A percentile compares a stretch with the other conserved stretches of the same genome.
These are phyloP conservation scores for Rhododendron molle DNA, from an alignment of 148 eudicot genomes.

Conservation along the genomic window DNA sequence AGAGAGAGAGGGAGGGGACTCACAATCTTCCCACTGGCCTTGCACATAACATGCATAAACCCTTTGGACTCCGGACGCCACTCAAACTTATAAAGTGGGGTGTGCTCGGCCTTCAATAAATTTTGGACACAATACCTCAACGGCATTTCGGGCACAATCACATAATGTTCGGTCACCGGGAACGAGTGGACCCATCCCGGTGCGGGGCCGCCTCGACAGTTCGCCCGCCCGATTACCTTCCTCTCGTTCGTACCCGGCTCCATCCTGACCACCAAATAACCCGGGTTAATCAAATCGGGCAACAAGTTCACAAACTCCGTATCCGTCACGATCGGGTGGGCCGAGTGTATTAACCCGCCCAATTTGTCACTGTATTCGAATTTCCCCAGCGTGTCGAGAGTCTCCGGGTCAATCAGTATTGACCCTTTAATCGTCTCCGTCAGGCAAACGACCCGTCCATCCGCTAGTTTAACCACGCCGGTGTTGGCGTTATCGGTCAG, in stretches of 20 bases:
- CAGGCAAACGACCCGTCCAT: conserved; percentile 83
- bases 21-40: conserved; percentile 78
- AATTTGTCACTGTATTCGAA: conserved; percentile 68
- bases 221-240: conserved; percentile 70
- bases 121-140: conserved; percentile 77
- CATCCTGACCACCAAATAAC: conserved; percentile 84
- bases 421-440: conserved; percentile 96
- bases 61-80: conserved; percentile 92
- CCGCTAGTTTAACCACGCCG: conserved; percentile 75
- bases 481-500: conserved; percentile 93
- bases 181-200: conserved; percentile 99
- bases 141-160: conserved; percentile 95
- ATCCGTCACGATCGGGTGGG: conserved; percentile 87
- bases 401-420: conserved; percentile 65
- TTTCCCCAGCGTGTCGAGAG: conserved; percentile 72
- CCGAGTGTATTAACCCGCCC: conserved; percentile 81
- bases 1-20: conserved; percentile 22
- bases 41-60: conserved; percentile 87
- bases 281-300: conserved; percentile 84
- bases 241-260: conserved; percentile 70
- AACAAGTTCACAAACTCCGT: conserved; percentile 62
- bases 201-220: conserved; percentile 74
- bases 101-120: conserved; percentile 78
- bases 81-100: conserved; percentile 85
- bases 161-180: conserved; percentile 83